These are phyloP conservation scores for Termitomyces bulborhizus DNA, from an alignment of 768 basidiomycete species.

Conservation along the genomic window DNA sequence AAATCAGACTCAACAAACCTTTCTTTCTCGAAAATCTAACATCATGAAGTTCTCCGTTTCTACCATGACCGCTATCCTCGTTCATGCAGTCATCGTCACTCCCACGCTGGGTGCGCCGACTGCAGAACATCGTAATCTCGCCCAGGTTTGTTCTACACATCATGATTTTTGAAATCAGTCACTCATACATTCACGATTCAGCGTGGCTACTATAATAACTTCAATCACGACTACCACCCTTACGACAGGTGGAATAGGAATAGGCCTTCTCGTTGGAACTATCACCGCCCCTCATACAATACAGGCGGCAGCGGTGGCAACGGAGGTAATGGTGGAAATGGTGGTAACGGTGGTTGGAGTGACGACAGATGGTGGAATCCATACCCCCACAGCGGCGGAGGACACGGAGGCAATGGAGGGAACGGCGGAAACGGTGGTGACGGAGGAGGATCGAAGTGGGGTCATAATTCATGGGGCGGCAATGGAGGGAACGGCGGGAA, in stretches of 20 bases:
- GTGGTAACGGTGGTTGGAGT: background rate
- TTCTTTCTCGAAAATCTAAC: background rate
- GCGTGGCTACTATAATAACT: background rate
- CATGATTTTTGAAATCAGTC: background rate
- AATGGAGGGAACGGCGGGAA: background rate
- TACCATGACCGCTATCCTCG: background rate
- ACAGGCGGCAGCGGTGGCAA: too few relatives aligned
- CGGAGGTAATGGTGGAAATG: background rate
- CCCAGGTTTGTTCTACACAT: background rate
- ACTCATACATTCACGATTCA: background rate
- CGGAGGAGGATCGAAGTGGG: background rate
- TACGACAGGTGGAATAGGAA: background rate
- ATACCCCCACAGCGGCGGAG: background rate
- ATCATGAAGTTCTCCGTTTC: background rate
- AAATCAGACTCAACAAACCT: background rate
- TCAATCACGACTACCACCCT: background rate
- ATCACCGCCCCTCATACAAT: too few relatives aligned
- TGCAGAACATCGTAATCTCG: background rate
- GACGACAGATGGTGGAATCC: background rate
- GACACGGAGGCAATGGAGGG: background rate
- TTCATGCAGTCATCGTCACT: background rate
- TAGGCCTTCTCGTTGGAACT: too few relatives aligned
- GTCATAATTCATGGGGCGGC: background rate
- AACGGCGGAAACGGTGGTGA: background rate
- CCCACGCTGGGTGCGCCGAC: background rate